A percentile compares a stretch with the other conserved stretches of the same genome.
These are phyloP conservation scores for bread wheat (Triticum aestivum) DNA, from an alignment of 176 grass and related monocot genomes.

Conservation along the genomic window DNA sequence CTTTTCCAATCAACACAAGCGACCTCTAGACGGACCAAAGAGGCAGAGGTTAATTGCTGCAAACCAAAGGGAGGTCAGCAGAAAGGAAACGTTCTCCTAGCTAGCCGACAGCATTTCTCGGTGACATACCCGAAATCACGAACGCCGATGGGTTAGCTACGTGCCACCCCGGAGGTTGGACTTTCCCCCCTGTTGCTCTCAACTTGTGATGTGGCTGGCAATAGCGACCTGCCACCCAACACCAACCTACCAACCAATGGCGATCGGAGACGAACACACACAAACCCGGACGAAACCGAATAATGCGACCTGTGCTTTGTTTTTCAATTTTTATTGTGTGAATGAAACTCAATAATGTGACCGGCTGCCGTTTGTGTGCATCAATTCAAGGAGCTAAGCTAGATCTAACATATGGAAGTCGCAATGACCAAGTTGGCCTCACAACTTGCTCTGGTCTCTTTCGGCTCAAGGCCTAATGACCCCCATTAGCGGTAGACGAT, in stretches of 20 bases:
- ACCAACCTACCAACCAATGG: conserved; percentile 31
- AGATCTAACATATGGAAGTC: neutral
- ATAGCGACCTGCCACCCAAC: conserved; percentile 51
- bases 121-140: conserved; percentile 46
- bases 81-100: conserved; percentile 5
- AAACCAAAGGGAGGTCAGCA: neutral
- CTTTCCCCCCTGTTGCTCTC: conserved; percentile 48
- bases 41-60: neutral
- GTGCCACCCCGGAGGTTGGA: conserved; percentile 47
- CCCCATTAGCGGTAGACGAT: conserved; percentile 36
- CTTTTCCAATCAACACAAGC: neutral
- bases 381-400: neutral
- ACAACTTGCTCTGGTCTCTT: conserved; percentile 30
- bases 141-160: conserved; percentile 31
- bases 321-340: neutral
- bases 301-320: conserved; percentile 27
- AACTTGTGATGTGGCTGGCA: conserved; percentile 36
- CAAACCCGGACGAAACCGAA: conserved; percentile 30
- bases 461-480: conserved; percentile 62
- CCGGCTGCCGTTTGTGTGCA: neutral
- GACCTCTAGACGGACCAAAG: neutral
- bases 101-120: conserved; percentile 53
- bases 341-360: neutral
- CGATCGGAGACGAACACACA: neutral
- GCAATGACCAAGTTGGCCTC: conserved; percentile 39